Base-by-base conservation (phyloP, 2,329 filamentous ascomycete genomes). In the Dactylonectria estremocensis region DNA sequence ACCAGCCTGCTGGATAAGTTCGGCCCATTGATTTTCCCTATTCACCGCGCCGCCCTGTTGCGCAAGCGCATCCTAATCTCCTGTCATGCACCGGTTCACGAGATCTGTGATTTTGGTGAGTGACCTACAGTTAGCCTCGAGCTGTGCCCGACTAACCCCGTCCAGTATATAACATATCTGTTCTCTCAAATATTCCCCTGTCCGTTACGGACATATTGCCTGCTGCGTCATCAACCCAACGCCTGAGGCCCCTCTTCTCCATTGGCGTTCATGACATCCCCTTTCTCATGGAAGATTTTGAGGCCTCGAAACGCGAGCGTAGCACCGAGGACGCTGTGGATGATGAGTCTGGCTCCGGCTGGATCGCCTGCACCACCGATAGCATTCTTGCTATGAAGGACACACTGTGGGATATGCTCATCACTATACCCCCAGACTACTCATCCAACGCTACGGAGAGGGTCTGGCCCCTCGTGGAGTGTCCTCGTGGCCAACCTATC, bases 321-420 rank as follows among this genome's bases (percentile, higher is more conserved):
- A 76, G 74, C 48, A 79, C 82, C 49, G 78, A 81, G 52, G 78
- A 78, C 48, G 78, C 80, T 11, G 76, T 80, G 16, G 80, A 82
- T 40, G 86, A 85, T 24, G 86, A 89, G 48, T 78, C 82, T 24
- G 86, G 86, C 35, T 82, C 87, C 14, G 93, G 95, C 45, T 99
- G 95, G 95, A 91, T 97, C 66, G 96, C 95, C 13, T 98, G 95
- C 80, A 98, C 95, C 3, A 98, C 95, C 2, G 96, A 99, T 82
- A 95, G 93, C 77, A 96, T 99, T 66, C 87, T 99, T 14, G 91
- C 90, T 53, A 92, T 94, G 80, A 98, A 98, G 83, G 89, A 91
- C 57, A 89, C 92, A 2, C 88, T 99, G 2, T 98, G 95, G 86
- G 96, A 99, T 78, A 87, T 98, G 74, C 88, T 98, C 45, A 91